Evolutionary conservation across 352 stramenopile species (phyloP).

Genomic region (Pythium inflatum): DNA sequence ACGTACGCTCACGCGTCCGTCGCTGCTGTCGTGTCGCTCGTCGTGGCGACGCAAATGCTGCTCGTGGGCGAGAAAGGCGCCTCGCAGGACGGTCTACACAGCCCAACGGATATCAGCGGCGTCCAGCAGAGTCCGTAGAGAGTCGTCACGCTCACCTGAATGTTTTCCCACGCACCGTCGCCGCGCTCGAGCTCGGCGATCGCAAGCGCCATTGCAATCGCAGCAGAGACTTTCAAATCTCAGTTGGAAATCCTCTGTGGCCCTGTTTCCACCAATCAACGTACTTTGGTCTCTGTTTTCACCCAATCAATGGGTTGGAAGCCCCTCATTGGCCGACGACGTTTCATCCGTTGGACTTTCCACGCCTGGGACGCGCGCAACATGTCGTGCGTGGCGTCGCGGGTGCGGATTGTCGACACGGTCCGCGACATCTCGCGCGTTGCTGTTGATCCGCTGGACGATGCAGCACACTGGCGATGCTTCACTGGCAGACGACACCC

Average conservation of each 20-base stretch:
- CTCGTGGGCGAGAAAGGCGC: conserved; percentile 48
- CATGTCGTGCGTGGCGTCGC: too few species aligned
- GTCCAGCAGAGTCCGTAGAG: too few species aligned
- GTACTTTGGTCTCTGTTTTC: neutral
- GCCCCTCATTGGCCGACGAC: too few species aligned
- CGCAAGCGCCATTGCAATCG: conserved; percentile 19
- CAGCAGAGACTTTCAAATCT: neutral
- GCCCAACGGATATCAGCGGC: neutral
- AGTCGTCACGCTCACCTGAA: conserved; percentile 40
- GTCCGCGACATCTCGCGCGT: too few species aligned
- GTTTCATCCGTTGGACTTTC: conserved; percentile 19
- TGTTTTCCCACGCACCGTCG: conserved; percentile 69
- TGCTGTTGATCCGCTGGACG: too few species aligned
- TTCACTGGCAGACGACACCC: too few species aligned
- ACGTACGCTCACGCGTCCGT: neutral
- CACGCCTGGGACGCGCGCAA: conserved; percentile 15
- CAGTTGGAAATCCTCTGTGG: neutral
- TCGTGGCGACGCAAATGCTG: conserved; percentile 28
- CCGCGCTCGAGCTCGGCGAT: conserved; percentile 46
- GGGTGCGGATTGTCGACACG: too few species aligned
- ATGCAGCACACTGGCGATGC: too few species aligned
- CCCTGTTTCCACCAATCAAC: neutral
- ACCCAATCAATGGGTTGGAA: conserved; percentile 15
- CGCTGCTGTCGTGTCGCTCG: conserved; percentile 24
- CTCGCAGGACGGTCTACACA: conserved; percentile 53